Evolutionary conservation across 352 stramenopile genomes (phyloP), one percentile per base, ranked within the genome.

Genomic region (Globisporangium okanoganense): DNA sequence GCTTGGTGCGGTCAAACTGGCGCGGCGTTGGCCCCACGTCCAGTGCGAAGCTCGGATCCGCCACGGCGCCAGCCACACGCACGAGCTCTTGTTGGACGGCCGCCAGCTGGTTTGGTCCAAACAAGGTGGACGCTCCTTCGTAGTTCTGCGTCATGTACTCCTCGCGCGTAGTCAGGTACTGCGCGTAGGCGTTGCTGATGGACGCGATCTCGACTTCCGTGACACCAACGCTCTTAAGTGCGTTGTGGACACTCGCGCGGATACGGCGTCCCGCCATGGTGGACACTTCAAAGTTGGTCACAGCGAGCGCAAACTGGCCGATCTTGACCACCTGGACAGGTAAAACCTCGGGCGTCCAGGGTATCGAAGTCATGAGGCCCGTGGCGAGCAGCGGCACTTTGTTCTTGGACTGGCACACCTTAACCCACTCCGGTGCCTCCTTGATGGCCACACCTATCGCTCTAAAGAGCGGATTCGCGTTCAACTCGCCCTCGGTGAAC

Each of bases 61-160:
- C 66, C 2, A 81, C 52, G n/a, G 72, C 77, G 13, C n/a, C 49
- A 0, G 72, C 71, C 1, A 84, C 75, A 14, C 74, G 70, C 7
- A 52, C 31, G 9, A 86, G 50, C 47, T 88, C 75, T 36, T 90
- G 76, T 45, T 83, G 73, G n/a, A 88, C 55, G 2, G 73, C 82
- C 14, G 54, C 66, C 6, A 91, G 55, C 52, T 88, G 78, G 27
- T 90, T 88, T 1, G 78, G 79, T 10, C 80, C 82, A 35, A 90
- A 90, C 14, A 88, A 67, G 13, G 82, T 91, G 7, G 78, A 91
- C 29, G 82, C 76, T 18, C 82, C 82, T 64, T 91, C 82, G 58
- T 91, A 91, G 58, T 88, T 58, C 66, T 91, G 82, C 8, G 62
- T 67, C 0, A 67, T 25, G 58, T 90, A 91, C 51, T 91, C 82